Base-by-base conservation (phyloP, 2,329 filamentous ascomycete genomes). In the Fusarium brevicatenulatum region DNA sequence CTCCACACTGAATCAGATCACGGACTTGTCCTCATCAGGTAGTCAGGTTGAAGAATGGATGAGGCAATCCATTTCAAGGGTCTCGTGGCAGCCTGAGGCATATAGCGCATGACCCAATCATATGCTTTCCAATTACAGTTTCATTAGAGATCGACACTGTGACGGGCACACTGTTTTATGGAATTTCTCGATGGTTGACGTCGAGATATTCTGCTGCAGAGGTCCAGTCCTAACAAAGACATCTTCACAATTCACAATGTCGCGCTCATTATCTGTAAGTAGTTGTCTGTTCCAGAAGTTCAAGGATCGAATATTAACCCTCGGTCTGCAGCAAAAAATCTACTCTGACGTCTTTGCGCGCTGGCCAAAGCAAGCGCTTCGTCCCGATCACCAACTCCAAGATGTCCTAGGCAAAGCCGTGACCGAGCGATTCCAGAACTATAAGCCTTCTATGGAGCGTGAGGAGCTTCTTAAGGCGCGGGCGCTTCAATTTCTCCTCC, bases 361-460 rank as follows among this genome's bases (percentile, higher is more conserved):
- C 71, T 93, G 91, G 91, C 91, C 91, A 50, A 87, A 88, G 76
- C 90, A 92, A 77, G 83, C 84, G 65, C 85, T 92, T 49, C 89
- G 91, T 1, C 90, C 90, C 12, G 86, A 90, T 65, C 85, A 87
- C 78, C 89, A 91, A 79, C 86, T 92, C 73, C 88, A 88, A 76
- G 85, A 89, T 72, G 84, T 88, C 39, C 81, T 92, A 54, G 77
- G 78, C 66, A 80, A 81, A 65, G 75, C 77, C 36, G 78, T 83
- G 54, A 73, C 81, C 66, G 79, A 80, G 63, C 82, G 82, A 54
- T 83, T 80, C 76, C 70, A 78, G 39, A 75, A 66, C 8, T 78
- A 78, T 61, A 78, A 76, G 58, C 78, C 81, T 1, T 73, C 80
- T 0, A 79, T 77, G 76, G 87, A 90, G 73, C 80, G 82, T 13